phyloP scores from a whole-genome alignment of 2,329 filamentous ascomycete genomes.

The Ophiostoma triangulosporum region DNA sequence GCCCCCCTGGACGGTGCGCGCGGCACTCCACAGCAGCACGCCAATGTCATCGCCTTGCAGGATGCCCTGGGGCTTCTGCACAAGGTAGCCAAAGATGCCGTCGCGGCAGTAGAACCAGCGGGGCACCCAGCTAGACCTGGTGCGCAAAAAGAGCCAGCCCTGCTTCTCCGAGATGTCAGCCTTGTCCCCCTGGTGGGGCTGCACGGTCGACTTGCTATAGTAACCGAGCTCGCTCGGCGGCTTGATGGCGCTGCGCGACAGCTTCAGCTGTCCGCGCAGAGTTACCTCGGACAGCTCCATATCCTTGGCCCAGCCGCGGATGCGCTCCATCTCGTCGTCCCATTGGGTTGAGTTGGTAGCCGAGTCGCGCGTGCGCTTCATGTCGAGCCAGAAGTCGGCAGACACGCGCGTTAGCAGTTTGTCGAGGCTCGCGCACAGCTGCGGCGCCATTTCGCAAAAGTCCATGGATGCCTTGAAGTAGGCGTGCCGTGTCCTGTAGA shows the following conservation, averaged over 20 bases:
- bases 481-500: slow-evolving; percentile 81
- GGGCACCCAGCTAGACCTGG: slow-evolving; percentile 68
- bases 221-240: slow-evolving; percentile 89
- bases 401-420: slow-evolving; percentile 75
- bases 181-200: slow-evolving; percentile 35
- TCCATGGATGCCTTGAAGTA: slow-evolving; percentile 91
- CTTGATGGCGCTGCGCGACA: slow-evolving; percentile 57
- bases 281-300: slow-evolving; percentile 81
- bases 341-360: slow-evolving; percentile 52
- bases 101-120: slow-evolving; percentile 95
- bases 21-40: slow-evolving; percentile 82
- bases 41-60: slow-evolving; percentile 94
- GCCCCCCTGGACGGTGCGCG: slow-evolving; percentile 83
- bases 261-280: slow-evolving; percentile 69
- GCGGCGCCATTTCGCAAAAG: slow-evolving; percentile 77
- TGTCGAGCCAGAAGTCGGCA: slow-evolving; percentile 76
- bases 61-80: slow-evolving; percentile 73
- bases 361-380: slow-evolving; percentile 57
- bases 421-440: slow-evolving; percentile 72
- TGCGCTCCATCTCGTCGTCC: slow-evolving; percentile 73
- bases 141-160: slow-evolving; percentile 81
- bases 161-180: slow-evolving; percentile 63
- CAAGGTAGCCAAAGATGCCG: slow-evolving; percentile 89
- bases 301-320: slow-evolving; percentile 84
- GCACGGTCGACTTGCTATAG: slow-evolving; percentile 69